These are phyloP conservation scores for Santalum album DNA, from an alignment of 164 flowering plant genomes.

Conservation along the genomic window DNA sequence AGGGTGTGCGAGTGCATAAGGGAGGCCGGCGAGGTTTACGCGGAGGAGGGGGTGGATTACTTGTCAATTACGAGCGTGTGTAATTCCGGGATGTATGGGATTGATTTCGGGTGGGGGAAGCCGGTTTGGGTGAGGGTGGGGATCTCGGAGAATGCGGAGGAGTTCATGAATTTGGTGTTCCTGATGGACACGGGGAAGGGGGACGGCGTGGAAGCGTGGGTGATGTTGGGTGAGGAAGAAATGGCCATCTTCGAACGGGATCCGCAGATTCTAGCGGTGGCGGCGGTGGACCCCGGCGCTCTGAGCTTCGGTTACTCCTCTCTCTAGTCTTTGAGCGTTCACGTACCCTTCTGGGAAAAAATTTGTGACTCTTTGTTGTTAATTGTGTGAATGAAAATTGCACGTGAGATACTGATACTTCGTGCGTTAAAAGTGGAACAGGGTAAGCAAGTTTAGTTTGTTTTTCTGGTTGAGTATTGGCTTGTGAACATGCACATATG, in stretches of 20 bases:
- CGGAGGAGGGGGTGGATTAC: background rate
- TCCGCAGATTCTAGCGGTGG: constrained; percentile 10
- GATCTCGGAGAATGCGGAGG: background rate
- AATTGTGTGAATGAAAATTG: too few relatives aligned
- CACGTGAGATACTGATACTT: too few relatives aligned
- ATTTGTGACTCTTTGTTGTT: too few relatives aligned
- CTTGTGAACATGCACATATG: too few relatives aligned
- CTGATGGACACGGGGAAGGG: constrained; percentile 21
- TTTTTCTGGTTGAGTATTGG: too few relatives aligned
- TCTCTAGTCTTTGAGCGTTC: too few relatives aligned
- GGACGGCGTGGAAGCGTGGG: constrained; percentile 23
- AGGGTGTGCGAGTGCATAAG: background rate
- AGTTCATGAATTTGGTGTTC: constrained; percentile 4
- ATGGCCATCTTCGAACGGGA: constrained; percentile 15
- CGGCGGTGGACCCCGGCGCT: background rate
- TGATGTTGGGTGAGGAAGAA: constrained; percentile 11
- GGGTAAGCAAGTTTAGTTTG: too few relatives aligned
- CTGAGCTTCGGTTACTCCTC: too few relatives aligned
- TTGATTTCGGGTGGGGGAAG: constrained; percentile 29
- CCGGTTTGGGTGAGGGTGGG: constrained; percentile 15
- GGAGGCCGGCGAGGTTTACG: background rate
- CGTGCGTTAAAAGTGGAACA: too few relatives aligned
- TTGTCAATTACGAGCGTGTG: constrained; percentile 16
- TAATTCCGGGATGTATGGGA: constrained; percentile 14
- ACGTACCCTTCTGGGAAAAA: too few relatives aligned